These are phyloP conservation scores for Alternaria brassicicola DNA, from an alignment of 2,329 filamentous ascomycete genomes.

Conservation along the genomic window DNA sequence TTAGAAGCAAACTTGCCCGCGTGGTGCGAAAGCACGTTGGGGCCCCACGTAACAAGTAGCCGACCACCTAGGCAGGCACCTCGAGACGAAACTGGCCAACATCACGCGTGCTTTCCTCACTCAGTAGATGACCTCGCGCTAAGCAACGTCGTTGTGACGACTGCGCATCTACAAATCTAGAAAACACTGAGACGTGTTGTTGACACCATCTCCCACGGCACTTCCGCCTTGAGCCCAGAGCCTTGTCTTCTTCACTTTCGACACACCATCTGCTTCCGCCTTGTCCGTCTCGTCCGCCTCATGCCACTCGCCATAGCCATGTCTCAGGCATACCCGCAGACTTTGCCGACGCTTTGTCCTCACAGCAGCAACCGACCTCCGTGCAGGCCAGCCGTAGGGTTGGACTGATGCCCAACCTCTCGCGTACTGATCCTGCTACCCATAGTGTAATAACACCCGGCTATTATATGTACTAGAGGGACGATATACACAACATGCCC, in stretches of 20 bases:
- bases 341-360: not conserved
- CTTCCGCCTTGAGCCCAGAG: not conserved
- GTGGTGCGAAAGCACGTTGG: not conserved
- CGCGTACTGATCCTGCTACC: not conserved
- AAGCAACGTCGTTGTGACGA: not conserved
- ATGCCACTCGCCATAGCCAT: not conserved
- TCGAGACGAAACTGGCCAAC: not conserved
- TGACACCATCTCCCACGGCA: not conserved
- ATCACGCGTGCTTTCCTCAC: not conserved
- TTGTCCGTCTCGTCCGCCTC: not conserved
- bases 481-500: constrained; percentile 5
- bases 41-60: not conserved
- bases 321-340: not conserved
- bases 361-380: not conserved
- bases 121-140: not conserved
- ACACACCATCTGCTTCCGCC: not conserved
- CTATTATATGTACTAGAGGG: constrained; percentile 6
- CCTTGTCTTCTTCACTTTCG: not conserved
- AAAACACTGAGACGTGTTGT: not conserved
- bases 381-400: not conserved
- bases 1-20: not conserved
- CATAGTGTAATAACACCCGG: constrained; percentile 14
- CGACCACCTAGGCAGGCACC: not conserved
- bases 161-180: not conserved
- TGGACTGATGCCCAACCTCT: not conserved